Conservation (phyloP, 169 alveolate species). For the Eimeria falciformis region DNA sequence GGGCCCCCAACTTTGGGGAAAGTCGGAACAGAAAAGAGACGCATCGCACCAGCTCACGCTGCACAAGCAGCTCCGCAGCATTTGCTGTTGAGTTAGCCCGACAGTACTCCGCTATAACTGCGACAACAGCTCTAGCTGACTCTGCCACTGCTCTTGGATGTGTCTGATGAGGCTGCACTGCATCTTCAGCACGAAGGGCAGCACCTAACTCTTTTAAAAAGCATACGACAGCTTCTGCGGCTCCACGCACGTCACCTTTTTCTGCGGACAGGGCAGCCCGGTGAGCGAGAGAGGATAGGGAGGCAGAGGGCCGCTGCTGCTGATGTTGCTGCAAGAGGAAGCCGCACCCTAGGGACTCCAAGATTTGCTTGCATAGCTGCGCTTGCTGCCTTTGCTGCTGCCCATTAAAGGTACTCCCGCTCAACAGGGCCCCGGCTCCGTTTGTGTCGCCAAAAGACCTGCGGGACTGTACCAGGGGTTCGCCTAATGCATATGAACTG, state of each 20-base stretch:
- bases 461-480: too few species aligned
- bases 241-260: neutral
- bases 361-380: conserved; percentile 37
- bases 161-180: neutral
- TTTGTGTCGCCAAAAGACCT: too few species aligned
- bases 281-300: conserved; percentile 10
- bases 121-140: neutral
- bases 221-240: conserved; percentile 11
- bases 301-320: neutral
- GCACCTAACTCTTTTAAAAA: conserved; percentile 14
- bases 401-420: conserved; percentile 15
- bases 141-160: neutral
- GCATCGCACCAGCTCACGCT: conserved; percentile 20
- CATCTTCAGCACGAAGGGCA: neutral
- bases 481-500: too few species aligned
- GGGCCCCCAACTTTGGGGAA: conserved; percentile 34
- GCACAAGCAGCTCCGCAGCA: conserved; percentile 43
- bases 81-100: conserved; percentile 54
- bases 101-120: neutral
- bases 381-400: conserved; percentile 27
- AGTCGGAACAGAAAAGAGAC: neutral
- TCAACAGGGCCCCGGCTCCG: neutral
- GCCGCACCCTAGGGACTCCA: neutral
- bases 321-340: neutral
- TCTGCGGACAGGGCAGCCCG: conserved; percentile 45